Base-by-base conservation (phyloP, 2,329 filamentous ascomycete genomes). In the Chaetomium globosum region DNA sequence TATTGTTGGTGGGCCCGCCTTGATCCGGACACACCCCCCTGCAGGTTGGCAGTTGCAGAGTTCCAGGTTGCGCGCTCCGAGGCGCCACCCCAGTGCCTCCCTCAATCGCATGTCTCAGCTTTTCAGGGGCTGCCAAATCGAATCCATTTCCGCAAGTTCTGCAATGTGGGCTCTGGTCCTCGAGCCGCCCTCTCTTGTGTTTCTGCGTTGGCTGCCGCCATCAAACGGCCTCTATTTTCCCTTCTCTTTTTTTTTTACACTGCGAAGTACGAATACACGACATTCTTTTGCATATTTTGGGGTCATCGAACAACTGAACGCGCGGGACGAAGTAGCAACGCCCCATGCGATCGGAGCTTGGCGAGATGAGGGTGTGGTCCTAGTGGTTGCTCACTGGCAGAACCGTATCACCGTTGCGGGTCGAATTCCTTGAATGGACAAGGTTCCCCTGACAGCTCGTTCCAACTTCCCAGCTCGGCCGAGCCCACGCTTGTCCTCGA, bases 1-100 rank as follows among this genome's bases (percentile, higher is more conserved):
- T 65, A 65, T 58, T 69, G 57, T 59, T 63, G 49, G 65, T 65
- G 65, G 64, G 65, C 23, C 66, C 26, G 33, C 39, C 31, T 49
- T 59, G 19, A 61, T 72, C 65, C 64, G 66, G 67, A 9, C 70
- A 72, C 70, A 49, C 70, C 70, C 63, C 36, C 64, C 33, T 66
- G 58, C 52, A 65, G 39, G 36, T 59, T 39, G 59, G 56, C 28
- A 65, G 62, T 26, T 52, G n/a, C 12, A 43, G 13, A 43, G 39
- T 43, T 43, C 16, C 39, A 43, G 39, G 39, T 43, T 43, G 39
- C 39, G 39, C 56, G 51, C 57, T 55, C 33, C 31, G n/a, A 33
- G 28, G 43, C 46, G 31, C 28, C 39, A 36, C 33, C 26, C 46
- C 46, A 58, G 61, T 62, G 65, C 48, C 60, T 49, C 58, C 48